Conservation (phyloP, 306 rosid genomes). For the Lathyrus oleraceus region DNA sequence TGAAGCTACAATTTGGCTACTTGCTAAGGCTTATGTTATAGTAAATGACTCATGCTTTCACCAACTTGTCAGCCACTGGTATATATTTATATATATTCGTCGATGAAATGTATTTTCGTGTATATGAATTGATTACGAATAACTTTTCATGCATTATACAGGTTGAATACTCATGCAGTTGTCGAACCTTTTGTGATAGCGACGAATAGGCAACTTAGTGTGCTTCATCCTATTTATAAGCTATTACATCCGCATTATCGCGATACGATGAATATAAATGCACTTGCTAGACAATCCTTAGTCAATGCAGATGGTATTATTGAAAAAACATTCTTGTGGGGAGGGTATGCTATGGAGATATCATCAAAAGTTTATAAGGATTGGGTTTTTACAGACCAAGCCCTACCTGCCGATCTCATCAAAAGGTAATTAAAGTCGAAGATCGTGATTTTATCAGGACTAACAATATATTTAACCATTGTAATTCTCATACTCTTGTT, state of each 20-base stretch:
- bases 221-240: conserved; percentile 44
- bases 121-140: not conserved
- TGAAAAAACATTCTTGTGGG: conserved; percentile 34
- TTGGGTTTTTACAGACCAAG: no score
- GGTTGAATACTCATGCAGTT: conserved; percentile 81
- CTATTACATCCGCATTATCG: conserved; percentile 44
- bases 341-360: conserved; percentile 36
- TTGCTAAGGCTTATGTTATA: conserved; percentile 67
- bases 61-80: conserved; percentile 80
- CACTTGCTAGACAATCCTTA: conserved; percentile 32
- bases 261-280: conserved; percentile 48
- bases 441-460: not conserved
- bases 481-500: not conserved
- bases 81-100: not conserved
- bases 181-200: conserved; percentile 56
- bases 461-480: not conserved
- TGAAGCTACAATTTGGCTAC: conserved; percentile 55
- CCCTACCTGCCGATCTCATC: conserved; percentile 44
- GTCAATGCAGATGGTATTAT: conserved; percentile 42
- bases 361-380: conserved; percentile 36
- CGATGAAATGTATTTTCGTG: not conserved
- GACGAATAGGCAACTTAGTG: conserved; percentile 44
- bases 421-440: conserved; percentile 49
- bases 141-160: conserved; percentile 18
- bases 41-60: conserved; percentile 68